Percentiles rank a stretch among this genome's conserved stretches.
Evolutionary conservation across 352 stramenopile species (phyloP).

Genomic region (Globisporangium canariense): DNA sequence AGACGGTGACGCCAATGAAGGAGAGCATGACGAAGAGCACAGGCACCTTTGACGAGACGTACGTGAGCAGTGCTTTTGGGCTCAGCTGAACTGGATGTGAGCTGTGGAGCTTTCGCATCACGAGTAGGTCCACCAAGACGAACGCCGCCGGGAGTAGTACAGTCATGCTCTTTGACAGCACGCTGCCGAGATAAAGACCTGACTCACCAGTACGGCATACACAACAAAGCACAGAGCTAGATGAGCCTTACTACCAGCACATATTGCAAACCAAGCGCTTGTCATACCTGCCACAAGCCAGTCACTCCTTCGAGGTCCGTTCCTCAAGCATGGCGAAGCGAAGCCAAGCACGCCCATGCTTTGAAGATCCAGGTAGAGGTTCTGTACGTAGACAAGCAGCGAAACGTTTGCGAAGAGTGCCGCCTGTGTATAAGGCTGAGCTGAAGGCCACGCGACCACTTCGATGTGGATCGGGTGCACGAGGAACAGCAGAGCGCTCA

Average conservation of each 20-base stretch:
- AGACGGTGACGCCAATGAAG: slow-evolving; percentile 38
- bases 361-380: not conserved
- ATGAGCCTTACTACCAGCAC: not conserved
- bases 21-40: slow-evolving; percentile 18
- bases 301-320: not conserved
- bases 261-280: not conserved
- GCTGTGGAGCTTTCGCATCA: not conserved
- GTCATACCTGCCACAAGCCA: slow-evolving; percentile 4
- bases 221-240: not conserved
- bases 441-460: slow-evolving; percentile 32
- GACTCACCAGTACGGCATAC: not conserved
- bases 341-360: not conserved
- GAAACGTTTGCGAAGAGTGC: slow-evolving; percentile 49
- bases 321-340: not conserved
- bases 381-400: slow-evolving; percentile 27
- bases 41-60: slow-evolving; percentile 23
- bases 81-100: too few species aligned
- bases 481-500: slow-evolving; percentile 48
- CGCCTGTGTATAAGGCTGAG: slow-evolving; percentile 60
- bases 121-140: slow-evolving; percentile 3
- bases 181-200: slow-evolving; percentile 14
- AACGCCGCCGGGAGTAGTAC: slow-evolving; percentile 11
- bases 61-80: slow-evolving; percentile 8
- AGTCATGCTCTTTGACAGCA: slow-evolving; percentile 13
- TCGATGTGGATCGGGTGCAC: slow-evolving; percentile 51